These are phyloP conservation scores for Macrolepiota fuliginosa DNA, from an alignment of 768 basidiomycete species.

Conservation along the genomic window DNA sequence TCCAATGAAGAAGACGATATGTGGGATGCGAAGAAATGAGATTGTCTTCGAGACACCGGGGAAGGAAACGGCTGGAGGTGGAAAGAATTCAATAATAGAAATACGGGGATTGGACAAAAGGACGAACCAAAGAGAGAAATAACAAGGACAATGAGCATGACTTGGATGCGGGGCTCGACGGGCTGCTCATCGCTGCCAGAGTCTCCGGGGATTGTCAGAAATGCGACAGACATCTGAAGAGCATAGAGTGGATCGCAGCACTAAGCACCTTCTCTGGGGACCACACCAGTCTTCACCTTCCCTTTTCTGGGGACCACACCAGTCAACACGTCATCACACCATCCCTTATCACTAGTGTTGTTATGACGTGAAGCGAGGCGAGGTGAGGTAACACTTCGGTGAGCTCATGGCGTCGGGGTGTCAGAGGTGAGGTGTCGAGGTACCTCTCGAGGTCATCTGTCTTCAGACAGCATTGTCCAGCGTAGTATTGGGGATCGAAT, in stretches of 20 bases:
- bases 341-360: too few relatives aligned
- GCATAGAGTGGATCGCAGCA: not conserved
- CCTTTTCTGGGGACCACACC: slow-evolving; percentile 9
- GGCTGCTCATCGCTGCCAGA: not conserved
- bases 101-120: not conserved
- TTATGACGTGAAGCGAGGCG: too few relatives aligned
- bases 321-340: slow-evolving; percentile 8
- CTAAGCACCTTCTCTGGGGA: not conserved
- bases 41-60: slow-evolving; percentile 60
- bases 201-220: not conserved
- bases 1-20: slow-evolving; percentile 75
- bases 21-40: slow-evolving; percentile 57
- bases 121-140: slow-evolving; percentile 64
- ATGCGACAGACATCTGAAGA: not conserved
- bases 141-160: slow-evolving; percentile 52
- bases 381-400: too few relatives aligned
- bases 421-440: too few relatives aligned
- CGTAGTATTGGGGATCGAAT: too few relatives aligned
- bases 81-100: slow-evolving; percentile 3
- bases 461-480: too few relatives aligned
- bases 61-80: slow-evolving; percentile 60
- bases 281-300: not conserved
- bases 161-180: slow-evolving; percentile 20
- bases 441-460: too few relatives aligned
- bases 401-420: too few relatives aligned